Evolutionary conservation across 345 rosid species (phyloP).

Genomic region (Jatropha curcas): DNA sequence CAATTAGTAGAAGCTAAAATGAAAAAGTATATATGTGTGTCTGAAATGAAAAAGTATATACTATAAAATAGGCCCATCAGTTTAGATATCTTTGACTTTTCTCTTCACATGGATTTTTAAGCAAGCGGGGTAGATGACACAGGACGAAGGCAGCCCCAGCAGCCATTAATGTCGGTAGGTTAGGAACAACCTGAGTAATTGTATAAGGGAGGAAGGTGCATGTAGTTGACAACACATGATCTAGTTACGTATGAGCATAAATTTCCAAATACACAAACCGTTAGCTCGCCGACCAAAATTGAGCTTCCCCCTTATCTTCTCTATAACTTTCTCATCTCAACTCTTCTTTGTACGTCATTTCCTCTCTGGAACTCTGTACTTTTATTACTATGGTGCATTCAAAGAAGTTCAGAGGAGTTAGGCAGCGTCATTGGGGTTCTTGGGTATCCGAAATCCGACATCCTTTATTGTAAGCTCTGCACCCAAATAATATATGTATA

Average conservation of each 20-base stretch:
- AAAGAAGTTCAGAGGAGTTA: constrained; percentile 35
- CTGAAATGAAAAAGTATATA: too few relatives aligned
- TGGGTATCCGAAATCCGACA: constrained; percentile 37
- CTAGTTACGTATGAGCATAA: background rate
- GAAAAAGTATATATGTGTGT: too few relatives aligned
- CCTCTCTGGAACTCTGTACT: too few relatives aligned
- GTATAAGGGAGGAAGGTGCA: background rate
- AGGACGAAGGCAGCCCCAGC: background rate
- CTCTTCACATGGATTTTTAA: constrained; percentile 1
- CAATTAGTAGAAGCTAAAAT: too few relatives aligned
- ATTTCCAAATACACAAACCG: background rate
- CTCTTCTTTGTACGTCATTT: background rate
- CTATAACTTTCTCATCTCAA: background rate
- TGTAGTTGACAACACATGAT: background rate
- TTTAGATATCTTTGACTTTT: background rate
- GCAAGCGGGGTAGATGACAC: background rate
- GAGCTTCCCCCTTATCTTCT: background rate
- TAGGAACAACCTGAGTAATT: background rate
- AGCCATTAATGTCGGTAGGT: background rate
- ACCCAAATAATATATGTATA: too few relatives aligned
- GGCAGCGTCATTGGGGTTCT: constrained; percentile 37
- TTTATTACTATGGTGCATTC: constrained; percentile 24
- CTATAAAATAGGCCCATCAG: background rate
- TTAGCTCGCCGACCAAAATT: constrained; percentile 14
- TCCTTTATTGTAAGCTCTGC: constrained; percentile 23